Evolutionary conservation across 1,284 basidiomycete species (phyloP).

Genomic region (Cutaneotrichosporon spelunceum): DNA sequence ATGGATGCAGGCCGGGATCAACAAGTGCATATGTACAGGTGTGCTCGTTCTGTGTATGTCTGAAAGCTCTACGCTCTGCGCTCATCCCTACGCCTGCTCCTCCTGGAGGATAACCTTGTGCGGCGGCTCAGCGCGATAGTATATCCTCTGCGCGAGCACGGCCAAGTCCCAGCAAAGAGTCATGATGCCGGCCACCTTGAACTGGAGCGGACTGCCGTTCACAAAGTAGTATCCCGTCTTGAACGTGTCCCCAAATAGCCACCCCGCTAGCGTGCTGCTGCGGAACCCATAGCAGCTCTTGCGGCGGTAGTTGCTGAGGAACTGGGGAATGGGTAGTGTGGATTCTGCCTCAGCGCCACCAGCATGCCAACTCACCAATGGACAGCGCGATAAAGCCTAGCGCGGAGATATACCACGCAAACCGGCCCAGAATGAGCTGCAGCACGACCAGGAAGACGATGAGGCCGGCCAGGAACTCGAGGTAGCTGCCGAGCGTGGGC

Average conservation of each 20-base stretch:
- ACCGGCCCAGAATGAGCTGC: slow-evolving; percentile 44
- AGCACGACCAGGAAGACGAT: slow-evolving; percentile 48
- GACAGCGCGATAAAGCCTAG: slow-evolving; percentile 56
- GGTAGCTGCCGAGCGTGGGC: slow-evolving; percentile 51
- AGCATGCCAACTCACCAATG: slow-evolving; percentile 38
- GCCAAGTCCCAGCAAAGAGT: slow-evolving; percentile 48
- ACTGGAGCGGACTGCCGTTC: slow-evolving; percentile 52
- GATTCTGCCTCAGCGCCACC: slow-evolving; percentile 45
- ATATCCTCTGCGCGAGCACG: slow-evolving; percentile 40
- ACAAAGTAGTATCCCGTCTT: slow-evolving; percentile 55
- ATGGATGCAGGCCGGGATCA: not conserved
- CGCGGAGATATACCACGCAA: slow-evolving; percentile 48
- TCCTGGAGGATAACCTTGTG: slow-evolving; percentile 6
- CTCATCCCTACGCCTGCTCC: slow-evolving; percentile 6
- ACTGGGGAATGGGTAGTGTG: slow-evolving; percentile 57
- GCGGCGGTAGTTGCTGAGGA: slow-evolving; percentile 53
- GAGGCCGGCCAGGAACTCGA: slow-evolving; percentile 54
- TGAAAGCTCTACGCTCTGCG: not conserved
- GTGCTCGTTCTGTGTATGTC: not conserved
- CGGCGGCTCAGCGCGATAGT: slow-evolving; percentile 36
- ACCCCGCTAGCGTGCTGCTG: slow-evolving; percentile 51
- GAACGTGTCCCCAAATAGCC: slow-evolving; percentile 52
- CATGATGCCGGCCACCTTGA: slow-evolving; percentile 52
- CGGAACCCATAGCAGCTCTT: slow-evolving; percentile 56
- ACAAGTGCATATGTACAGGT: not conserved